Evolutionary conservation across 495 filamentous ascomycete genomes (phyloP), one percentile per base, ranked within the genome.

Genomic region (Neurospora tetraspora): DNA sequence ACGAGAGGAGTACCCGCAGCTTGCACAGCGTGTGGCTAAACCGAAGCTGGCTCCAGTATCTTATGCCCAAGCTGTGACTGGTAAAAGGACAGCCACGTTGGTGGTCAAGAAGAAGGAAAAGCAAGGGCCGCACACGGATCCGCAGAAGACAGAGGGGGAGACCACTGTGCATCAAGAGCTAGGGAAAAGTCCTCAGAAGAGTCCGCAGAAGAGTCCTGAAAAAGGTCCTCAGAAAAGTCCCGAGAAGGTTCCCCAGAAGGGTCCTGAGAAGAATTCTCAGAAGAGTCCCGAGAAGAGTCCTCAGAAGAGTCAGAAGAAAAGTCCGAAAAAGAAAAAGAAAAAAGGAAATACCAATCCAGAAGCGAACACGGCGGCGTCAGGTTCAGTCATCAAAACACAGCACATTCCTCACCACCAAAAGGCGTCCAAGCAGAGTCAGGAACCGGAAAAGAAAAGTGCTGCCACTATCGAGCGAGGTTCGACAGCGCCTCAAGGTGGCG

Each of bases 51-150:
- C 27, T 2, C 27, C 53, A 65, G 9, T 3, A 20, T 68, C 39
- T 68, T 71, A 71, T 27, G 70, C 70, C 18, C 70, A 71, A 71
- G 70, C 42, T 59, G 39, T 47, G 16, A 38, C 43, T 20, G 70
- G 70, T 12, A 68, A 65, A 47, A 65, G 53, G 23, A 34, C 27
- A 65, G 6, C 53, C 27, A 18, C 53, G 2, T 36, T 36, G 27
- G 53, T 65, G 53, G 3, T 18, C 14, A 36, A 31, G 12, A 65
- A 34, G 53, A 16, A 34, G 27, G 23, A 65, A 34, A 31, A 1
- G 2, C 53, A 18, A 31, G 53, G 6, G 18, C 53, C 53, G 7
- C 27, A 65, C 2, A 4, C 12, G 27, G 14, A 18, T 10, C 11
- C 3, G 53, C 6, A 31, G 31, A 65, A 18, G 53, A 2, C 53